Conservation (phyloP, 2,329 filamentous ascomycete species). For the Talaromyces sp. region DNA sequence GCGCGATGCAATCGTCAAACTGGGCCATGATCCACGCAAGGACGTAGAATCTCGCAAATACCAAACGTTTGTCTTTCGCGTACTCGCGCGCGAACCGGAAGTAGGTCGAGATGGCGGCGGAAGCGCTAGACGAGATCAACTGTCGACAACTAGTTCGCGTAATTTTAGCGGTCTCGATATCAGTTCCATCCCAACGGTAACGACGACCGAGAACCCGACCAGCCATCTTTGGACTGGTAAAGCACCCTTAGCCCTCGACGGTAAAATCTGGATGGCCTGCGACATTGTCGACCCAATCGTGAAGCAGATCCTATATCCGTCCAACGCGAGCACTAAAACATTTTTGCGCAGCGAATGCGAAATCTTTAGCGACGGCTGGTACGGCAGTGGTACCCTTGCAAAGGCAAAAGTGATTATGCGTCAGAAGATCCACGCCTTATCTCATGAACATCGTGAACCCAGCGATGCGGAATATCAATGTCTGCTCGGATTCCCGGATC, state of each 20-base stretch:
- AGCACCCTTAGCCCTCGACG: slow-evolving; percentile 65
- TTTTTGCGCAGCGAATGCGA: slow-evolving; percentile 59
- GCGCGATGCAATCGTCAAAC: slow-evolving; percentile 79
- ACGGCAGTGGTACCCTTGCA: slow-evolving; percentile 71
- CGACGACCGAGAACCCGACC: slow-evolving; percentile 8
- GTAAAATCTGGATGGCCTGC: slow-evolving; percentile 91
- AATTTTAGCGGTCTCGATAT: slow-evolving; percentile 17
- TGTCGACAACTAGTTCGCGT: slow-evolving; percentile 11
- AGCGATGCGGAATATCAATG: slow-evolving; percentile 35
- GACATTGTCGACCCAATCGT: slow-evolving; percentile 83
- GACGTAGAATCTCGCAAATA: slow-evolving; percentile 75
- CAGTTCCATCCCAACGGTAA: slow-evolving; percentile 15
- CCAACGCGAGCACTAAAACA: slow-evolving; percentile 46
- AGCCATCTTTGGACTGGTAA: slow-evolving; percentile 78
- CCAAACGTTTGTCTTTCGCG: slow-evolving; percentile 84
- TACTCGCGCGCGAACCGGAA: slow-evolving; percentile 45
- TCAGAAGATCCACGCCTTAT: slow-evolving; percentile 70
- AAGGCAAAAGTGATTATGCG: slow-evolving; percentile 87
- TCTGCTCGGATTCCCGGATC: slow-evolving; percentile 39
- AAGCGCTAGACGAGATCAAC: slow-evolving; percentile 26
- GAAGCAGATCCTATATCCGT: slow-evolving; percentile 59
- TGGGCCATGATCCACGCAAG: slow-evolving; percentile 78
- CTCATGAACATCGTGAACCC: slow-evolving; percentile 34
- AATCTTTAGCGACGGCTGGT: slow-evolving; percentile 71
- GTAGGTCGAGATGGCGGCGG: slow-evolving; percentile 31